These are phyloP conservation scores for Cladosporium sp. DNA, from an alignment of 2,329 filamentous ascomycete genomes.

Conservation along the genomic window DNA sequence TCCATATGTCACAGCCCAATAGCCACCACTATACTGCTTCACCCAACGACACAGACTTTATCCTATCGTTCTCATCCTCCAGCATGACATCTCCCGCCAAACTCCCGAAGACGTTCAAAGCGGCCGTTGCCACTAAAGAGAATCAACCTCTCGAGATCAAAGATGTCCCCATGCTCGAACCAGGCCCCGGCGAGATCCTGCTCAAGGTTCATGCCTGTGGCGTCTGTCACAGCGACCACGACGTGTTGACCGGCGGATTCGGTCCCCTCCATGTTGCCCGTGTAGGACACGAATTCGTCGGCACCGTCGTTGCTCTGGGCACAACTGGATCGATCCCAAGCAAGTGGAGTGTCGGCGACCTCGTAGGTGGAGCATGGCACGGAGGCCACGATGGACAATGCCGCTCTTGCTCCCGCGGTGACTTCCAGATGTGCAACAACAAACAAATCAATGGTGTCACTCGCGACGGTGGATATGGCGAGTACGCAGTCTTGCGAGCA, in stretches of 20 bases:
- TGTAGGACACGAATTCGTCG: conserved; percentile 66
- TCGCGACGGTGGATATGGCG: conserved; percentile 59
- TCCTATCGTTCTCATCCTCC: not conserved
- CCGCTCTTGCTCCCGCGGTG: conserved; percentile 57
- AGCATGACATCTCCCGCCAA: not conserved
- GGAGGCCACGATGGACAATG: conserved; percentile 63
- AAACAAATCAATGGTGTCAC: conserved; percentile 61
- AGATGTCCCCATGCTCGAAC: conserved; percentile 55
- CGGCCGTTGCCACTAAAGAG: conserved; percentile 55
- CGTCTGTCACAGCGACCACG: conserved; percentile 63
- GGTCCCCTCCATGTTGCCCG: conserved; percentile 40
- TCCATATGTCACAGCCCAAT: too few relatives aligned
- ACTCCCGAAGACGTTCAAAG: conserved; percentile 62
- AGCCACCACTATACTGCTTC: not conserved
- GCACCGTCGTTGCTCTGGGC: conserved; percentile 50
- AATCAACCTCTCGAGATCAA: conserved; percentile 54
- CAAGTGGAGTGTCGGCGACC: conserved; percentile 59
- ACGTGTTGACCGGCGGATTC: conserved; percentile 46
- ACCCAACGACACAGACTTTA: not conserved
- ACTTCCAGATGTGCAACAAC: conserved; percentile 67
- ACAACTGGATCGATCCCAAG: conserved; percentile 56
- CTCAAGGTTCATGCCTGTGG: conserved; percentile 70
- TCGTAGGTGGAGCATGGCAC: conserved; percentile 66
- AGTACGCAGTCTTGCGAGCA: conserved; percentile 58
- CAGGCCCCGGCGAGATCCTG: conserved; percentile 57